phyloP scores from a whole-genome alignment of 2,329 filamentous ascomycete genomes.

The Fusarium sp. region DNA sequence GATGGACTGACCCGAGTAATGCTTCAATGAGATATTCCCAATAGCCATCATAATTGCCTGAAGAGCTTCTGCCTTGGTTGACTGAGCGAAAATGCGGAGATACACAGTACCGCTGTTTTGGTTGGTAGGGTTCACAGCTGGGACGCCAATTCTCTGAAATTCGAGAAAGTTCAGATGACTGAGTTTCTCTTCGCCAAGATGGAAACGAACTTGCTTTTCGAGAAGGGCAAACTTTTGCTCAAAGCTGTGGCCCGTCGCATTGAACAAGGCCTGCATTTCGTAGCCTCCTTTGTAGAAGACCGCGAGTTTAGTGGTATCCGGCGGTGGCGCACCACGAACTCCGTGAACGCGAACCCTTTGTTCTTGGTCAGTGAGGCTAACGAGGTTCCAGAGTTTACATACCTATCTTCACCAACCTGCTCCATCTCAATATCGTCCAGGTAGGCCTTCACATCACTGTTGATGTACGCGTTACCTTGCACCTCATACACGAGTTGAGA shows the following conservation, averaged over 20 bases:
- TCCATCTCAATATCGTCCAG: not conserved
- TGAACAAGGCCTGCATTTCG: not conserved
- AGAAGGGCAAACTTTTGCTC: not conserved
- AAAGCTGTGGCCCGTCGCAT: not conserved
- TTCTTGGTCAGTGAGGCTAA: too few species aligned
- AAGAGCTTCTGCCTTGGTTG: not conserved
- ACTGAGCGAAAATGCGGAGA: not conserved
- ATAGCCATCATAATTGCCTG: not conserved
- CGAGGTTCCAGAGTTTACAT: not conserved
- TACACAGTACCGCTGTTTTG: not conserved
- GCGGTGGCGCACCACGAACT: not conserved
- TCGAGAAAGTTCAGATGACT: not conserved
- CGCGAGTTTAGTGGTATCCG: not conserved
- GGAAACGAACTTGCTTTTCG: not conserved
- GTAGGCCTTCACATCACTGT: not conserved
- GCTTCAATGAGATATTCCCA: not conserved
- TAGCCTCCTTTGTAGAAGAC: not conserved
- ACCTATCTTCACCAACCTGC: not conserved
- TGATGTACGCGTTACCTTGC: not conserved
- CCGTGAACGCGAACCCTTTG: not conserved
- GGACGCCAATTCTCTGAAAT: not conserved
- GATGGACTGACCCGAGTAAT: not conserved
- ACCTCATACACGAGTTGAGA: not conserved
- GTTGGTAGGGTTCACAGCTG: not conserved
- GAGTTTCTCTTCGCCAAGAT: not conserved